Conservation (phyloP, 2,329 filamentous ascomycete genomes). For the Penicillium digitatum region DNA sequence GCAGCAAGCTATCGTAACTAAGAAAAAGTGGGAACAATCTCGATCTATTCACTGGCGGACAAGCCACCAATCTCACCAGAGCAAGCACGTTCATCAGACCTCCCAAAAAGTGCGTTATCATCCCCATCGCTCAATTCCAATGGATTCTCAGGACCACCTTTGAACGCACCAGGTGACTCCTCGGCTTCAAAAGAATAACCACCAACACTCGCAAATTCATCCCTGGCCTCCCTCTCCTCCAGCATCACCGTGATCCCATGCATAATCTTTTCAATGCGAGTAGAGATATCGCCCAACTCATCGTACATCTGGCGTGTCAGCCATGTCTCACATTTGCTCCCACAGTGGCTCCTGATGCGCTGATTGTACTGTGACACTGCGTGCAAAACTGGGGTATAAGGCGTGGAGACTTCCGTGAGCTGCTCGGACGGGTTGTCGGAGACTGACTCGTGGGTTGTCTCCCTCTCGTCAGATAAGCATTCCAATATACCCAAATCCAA, state of each 20-base stretch:
- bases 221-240: neutral
- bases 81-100: neutral
- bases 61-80: neutral
- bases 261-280: neutral
- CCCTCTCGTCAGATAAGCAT: neutral
- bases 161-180: neutral
- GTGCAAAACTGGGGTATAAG: neutral
- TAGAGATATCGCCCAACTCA: neutral
- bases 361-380: neutral
- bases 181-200: neutral
- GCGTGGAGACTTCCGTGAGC: no score
- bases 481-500: neutral
- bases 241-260: neutral
- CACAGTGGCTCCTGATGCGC: neutral
- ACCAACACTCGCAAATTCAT: neutral
- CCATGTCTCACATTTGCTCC: neutral
- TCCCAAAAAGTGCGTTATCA: neutral
- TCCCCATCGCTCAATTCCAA: neutral
- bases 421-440: neutral
- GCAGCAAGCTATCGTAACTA: neutral
- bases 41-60: neutral
- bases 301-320: neutral
- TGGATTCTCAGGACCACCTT: neutral
- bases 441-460: neutral
- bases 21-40: neutral